Evolutionary conservation across 495 filamentous ascomycete species (phyloP).

Genomic region (Hypoxylon crocopeplum): DNA sequence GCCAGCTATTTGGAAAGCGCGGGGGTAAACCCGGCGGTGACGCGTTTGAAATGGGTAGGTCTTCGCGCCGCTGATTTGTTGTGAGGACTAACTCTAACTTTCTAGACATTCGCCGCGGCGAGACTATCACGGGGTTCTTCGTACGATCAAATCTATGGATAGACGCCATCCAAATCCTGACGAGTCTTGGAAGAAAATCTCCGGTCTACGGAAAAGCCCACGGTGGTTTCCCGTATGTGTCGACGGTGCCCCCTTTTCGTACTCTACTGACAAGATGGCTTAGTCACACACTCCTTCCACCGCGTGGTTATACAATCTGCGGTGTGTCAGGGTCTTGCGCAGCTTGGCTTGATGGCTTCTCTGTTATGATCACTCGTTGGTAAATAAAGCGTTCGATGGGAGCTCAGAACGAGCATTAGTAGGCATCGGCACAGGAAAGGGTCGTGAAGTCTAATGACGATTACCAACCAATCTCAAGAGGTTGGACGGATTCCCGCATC

Average conservation of each 20-base stretch:
- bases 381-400: constrained; percentile 44
- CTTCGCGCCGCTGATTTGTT: background rate
- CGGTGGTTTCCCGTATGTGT: constrained; percentile 81
- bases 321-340: constrained; percentile 85
- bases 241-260: constrained; percentile 1
- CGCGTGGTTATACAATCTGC: constrained; percentile 86
- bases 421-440: background rate
- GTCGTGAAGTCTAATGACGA: constrained; percentile 1
- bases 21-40: constrained; percentile 78
- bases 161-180: constrained; percentile 89
- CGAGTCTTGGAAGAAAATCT: constrained; percentile 84
- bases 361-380: constrained; percentile 80
- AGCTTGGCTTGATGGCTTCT: constrained; percentile 87
- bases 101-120: constrained; percentile 80
- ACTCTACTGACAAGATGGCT: constrained; percentile 21
- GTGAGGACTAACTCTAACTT: constrained; percentile 26
- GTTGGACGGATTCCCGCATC: constrained; percentile 18
- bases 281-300: constrained; percentile 89
- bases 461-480: background rate
- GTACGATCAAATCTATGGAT: constrained; percentile 84
- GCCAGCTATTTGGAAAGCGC: constrained; percentile 87
- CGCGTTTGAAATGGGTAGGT: constrained; percentile 77
- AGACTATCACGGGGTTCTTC: constrained; percentile 87
- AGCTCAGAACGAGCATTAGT: background rate
- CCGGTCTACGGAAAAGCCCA: constrained; percentile 81